Conservation (phyloP, 768 basidiomycete genomes). For the Rhizopogon vesiculosus region DNA sequence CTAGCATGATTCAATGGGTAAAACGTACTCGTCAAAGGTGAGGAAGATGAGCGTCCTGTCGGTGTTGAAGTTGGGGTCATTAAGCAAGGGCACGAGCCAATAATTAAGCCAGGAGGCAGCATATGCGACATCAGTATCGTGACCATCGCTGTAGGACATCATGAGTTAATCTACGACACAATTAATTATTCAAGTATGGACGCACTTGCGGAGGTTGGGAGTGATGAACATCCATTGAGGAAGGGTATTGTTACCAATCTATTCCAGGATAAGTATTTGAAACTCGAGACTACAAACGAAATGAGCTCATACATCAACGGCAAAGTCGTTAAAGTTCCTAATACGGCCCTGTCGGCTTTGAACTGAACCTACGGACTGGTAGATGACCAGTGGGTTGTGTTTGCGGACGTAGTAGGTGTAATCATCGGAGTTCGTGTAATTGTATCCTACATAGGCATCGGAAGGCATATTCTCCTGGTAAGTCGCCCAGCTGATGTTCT, state of each 20-base stretch:
- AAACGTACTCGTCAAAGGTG: conserved; percentile 58
- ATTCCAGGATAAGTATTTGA: background rate
- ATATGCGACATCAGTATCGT: conserved; percentile 53
- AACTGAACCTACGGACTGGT: conserved; percentile 43
- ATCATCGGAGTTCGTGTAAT: conserved; percentile 22
- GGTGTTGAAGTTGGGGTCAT: conserved; percentile 48
- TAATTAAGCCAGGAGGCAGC: conserved; percentile 39
- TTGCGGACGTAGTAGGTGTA: conserved; percentile 55
- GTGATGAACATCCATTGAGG: conserved; percentile 63
- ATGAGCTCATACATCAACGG: conserved; percentile 37
- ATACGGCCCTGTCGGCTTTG: conserved; percentile 37
- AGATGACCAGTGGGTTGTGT: conserved; percentile 51
- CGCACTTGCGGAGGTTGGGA: conserved; percentile 43
- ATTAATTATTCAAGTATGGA: background rate
- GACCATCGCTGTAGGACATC: conserved; percentile 43
- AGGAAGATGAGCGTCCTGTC: conserved; percentile 51
- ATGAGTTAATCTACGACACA: background rate
- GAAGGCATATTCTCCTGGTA: conserved; percentile 59
- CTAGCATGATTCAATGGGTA: background rate
- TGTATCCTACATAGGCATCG: conserved; percentile 41
- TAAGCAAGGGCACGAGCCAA: conserved; percentile 50
- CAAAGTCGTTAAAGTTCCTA: conserved; percentile 62
- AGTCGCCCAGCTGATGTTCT: conserved; percentile 53
- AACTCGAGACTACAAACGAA: background rate
- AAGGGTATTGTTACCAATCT: conserved; percentile 35